These are phyloP conservation scores for Dactylonectria macrodidyma DNA, from an alignment of 2,329 filamentous ascomycete genomes.

Conservation along the genomic window DNA sequence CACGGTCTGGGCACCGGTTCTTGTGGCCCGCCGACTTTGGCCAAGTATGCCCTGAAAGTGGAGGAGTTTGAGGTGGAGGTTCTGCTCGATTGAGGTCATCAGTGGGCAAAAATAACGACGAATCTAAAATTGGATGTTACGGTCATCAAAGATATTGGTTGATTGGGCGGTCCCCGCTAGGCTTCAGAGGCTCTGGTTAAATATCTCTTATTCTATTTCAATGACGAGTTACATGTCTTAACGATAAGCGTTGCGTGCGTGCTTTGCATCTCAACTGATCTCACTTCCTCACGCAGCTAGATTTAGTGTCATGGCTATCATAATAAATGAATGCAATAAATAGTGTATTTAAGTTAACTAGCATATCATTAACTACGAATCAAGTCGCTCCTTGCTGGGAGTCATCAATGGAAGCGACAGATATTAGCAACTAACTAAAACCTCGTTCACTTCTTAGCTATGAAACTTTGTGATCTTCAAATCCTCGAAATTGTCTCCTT, in stretches of 20 bases:
- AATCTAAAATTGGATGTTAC: background rate
- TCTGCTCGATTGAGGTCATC: slow-evolving; percentile 57
- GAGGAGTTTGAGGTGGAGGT: slow-evolving; percentile 62
- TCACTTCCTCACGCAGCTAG: too few relatives aligned
- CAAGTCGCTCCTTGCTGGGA: background rate
- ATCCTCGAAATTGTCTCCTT: background rate
- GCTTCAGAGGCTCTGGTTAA: too few relatives aligned
- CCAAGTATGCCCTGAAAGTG: slow-evolving; percentile 61
- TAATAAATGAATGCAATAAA: background rate
- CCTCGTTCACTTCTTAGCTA: background rate
- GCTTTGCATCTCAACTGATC: too few relatives aligned
- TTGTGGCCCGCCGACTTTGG: slow-evolving; percentile 71
- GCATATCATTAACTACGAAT: background rate
- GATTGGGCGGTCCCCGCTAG: background rate
- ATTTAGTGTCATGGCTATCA: background rate
- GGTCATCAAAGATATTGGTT: background rate
- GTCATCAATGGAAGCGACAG: background rate
- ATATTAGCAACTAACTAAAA: background rate
- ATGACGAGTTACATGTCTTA: too few relatives aligned
- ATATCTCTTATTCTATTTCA: too few relatives aligned
- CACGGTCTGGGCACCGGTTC: slow-evolving; percentile 75
- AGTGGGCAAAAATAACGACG: background rate
- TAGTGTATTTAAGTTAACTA: too few relatives aligned
- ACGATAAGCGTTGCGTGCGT: too few relatives aligned
- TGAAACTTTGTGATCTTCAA: background rate